Base-by-base conservation (phyloP, 441 rosid genomes). In the Lepidium campestre region DNA sequence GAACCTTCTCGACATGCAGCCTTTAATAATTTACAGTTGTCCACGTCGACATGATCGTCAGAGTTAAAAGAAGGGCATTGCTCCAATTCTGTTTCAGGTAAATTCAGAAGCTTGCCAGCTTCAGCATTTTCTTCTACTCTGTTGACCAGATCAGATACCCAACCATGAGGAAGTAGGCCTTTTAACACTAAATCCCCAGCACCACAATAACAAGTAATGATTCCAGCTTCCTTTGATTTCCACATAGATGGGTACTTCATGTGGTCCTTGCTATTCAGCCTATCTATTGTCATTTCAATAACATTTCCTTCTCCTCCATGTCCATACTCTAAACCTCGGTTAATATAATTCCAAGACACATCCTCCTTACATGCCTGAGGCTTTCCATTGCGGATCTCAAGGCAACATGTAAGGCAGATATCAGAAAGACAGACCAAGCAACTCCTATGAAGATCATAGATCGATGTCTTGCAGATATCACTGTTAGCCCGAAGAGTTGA, bases 331-430 rank as follows among this genome's bases (percentile, higher is more conserved):
- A 62, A 37, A 14, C 83, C 87, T 20, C 49, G 70, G 39, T 54
- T 6, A 15, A 67, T 13, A 78, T 74, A 84, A 47, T 82, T 76
- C 75, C 81, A 34, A 19, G 54, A 45, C 53, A 79, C 81, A 29
- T 77, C 80, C 46, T 69, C 64, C 42, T 50, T 47, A 25, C 88
- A 77, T 45, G 81, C 83, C 66, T 57, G 84, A 36, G 79, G 67
- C 34, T 68, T 54, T 54, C 97, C 98, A 32, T 80, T 58, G 27
- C 94, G 89, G 54, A 94, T 77, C 78, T 94, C 99, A n/a, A 62
- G 66, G 81, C 97, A 88, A 73, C 99, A 94, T 29, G 23, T 58
- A 67, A 91, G 85, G 74, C 99, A 94, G 23, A 94, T 83, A 71
- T 91, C 97, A 62, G 70, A 79, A 2, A 46, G 44, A 78, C 99